Base-by-base conservation (phyloP, 371 early-diverging fungal genomes). In the Capillidium heterosporum region DNA sequence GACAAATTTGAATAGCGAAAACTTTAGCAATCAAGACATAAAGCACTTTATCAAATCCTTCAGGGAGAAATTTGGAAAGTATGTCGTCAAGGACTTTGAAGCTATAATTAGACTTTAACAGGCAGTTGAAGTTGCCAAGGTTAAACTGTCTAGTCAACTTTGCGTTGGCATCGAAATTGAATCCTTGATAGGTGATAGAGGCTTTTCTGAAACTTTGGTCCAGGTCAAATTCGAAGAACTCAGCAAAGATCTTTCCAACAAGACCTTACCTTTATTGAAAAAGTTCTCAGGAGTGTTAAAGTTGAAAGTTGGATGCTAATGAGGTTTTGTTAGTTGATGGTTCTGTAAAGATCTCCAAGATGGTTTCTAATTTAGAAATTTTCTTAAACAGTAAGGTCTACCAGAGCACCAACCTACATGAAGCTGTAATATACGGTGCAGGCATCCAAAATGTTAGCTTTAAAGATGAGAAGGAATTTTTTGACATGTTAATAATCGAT, bases 241-340 rank as follows among this genome's bases (percentile, higher is more conserved):
- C 57, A 85, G 84, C 73, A 81, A 81, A 63, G 73, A 83, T 56
- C 75, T 98, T 59, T 83, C 98, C 67, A 85, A 87, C 68, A 99
- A 99, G 48, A n/a, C n/a, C 70, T 95, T 63, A 85, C 87, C 69
- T 98, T 98, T 59, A 96, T 97, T 71, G 87, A 93, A 70, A 86
- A 88, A 73, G 98, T 97, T 24, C 67, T 99, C 58, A 85, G 85
- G 76, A 99, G 99, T 77, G 94, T 98, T 56, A 82, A 80, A 56
- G 68, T 99, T 57, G 62, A 72, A 80, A 86, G 75, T 77, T 74
- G 55, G 86, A 89, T 57, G 88, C 99, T 59, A 81, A 89, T 69
- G 97, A 99, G 67, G 92, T 99, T 59, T 91, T 99, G 58, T 80
- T 99, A 50, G 99, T 99, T 55, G 99, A 99, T 68, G 99, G 99